A percentile compares a stretch with the other conserved stretches of the same genome.
Conservation (phyloP, 345 rosid genomes). For the Eucalyptus shirleyi region DNA sequence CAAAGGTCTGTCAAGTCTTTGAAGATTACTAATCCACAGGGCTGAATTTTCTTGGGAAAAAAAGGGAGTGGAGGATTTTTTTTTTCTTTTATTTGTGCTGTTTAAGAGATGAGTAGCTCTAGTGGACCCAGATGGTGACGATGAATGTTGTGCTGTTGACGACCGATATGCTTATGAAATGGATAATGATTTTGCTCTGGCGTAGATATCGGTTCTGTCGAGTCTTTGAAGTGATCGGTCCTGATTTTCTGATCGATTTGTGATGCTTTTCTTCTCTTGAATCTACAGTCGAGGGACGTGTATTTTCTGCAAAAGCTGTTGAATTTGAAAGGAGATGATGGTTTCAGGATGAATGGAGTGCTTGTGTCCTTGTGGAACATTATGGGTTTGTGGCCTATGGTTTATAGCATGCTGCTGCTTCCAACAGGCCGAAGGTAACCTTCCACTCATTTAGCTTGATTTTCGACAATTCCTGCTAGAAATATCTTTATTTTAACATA, state of each 20-base stretch:
- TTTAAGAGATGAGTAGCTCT: rapidly evolving
- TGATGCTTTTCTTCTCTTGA: background rate
- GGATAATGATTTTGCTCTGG: background rate
- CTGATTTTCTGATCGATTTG: background rate
- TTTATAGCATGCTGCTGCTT: constrained; percentile 67
- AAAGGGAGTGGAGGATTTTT: background rate
- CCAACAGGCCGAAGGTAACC: constrained; percentile 79
- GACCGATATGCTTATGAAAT: background rate
- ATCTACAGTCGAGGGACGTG: constrained; percentile 62
- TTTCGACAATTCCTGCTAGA: background rate
- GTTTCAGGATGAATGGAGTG: constrained; percentile 73
- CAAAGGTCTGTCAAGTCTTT: background rate
- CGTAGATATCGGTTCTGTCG: rapidly evolving
- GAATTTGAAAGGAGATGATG: constrained; percentile 72
- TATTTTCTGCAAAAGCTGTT: constrained; percentile 77
- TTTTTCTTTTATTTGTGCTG: rapidly evolving
- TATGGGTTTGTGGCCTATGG: constrained; percentile 89
- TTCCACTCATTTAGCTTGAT: background rate
- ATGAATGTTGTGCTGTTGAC: background rate
- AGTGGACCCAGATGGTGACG: background rate
- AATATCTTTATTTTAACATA: background rate
- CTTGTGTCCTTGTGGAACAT: constrained; percentile 77
- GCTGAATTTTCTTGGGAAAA: background rate
- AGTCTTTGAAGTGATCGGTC: background rate
- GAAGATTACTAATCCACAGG: background rate